Conservation (phyloP, 331 rosid genomes). For the Cydonia oblonga region DNA sequence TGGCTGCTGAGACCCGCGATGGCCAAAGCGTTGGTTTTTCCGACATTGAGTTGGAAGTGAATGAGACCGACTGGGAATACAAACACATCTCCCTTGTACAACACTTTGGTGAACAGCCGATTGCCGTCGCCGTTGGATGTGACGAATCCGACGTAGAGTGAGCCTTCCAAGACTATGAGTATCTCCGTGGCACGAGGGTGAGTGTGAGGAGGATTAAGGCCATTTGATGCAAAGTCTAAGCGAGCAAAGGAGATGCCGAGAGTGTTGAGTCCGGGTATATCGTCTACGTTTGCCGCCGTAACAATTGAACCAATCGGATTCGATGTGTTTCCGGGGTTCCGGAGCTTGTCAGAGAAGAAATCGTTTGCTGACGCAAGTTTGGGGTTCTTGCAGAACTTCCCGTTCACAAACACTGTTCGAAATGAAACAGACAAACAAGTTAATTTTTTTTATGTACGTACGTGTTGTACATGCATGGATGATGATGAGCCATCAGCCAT, state of each 20-base stretch:
- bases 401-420: background rate
- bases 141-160: slow-evolving; percentile 8
- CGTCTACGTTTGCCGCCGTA: background rate
- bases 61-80: background rate
- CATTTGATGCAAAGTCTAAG: slow-evolving; percentile 3
- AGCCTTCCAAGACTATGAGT: background rate
- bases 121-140: background rate
- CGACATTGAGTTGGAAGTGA: background rate
- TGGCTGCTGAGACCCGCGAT: slow-evolving; percentile 1
- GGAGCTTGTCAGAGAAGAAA: background rate
- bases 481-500: background rate
- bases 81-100: slow-evolving; percentile 1
- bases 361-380: background rate
- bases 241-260: slow-evolving; percentile 1
- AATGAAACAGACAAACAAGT: background rate
- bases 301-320: background rate
- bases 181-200: slow-evolving; percentile 4
- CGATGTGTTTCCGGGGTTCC: background rate
- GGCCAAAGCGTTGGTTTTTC: background rate
- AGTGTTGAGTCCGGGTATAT: background rate
- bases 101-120: background rate
- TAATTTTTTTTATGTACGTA: background rate
- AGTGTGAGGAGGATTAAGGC: slow-evolving; percentile 12
- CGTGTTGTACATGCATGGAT: background rate
- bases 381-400: background rate